phyloP scores from a whole-genome alignment of 2,329 filamentous ascomycete genomes.

The Xylariaceae sp. region DNA sequence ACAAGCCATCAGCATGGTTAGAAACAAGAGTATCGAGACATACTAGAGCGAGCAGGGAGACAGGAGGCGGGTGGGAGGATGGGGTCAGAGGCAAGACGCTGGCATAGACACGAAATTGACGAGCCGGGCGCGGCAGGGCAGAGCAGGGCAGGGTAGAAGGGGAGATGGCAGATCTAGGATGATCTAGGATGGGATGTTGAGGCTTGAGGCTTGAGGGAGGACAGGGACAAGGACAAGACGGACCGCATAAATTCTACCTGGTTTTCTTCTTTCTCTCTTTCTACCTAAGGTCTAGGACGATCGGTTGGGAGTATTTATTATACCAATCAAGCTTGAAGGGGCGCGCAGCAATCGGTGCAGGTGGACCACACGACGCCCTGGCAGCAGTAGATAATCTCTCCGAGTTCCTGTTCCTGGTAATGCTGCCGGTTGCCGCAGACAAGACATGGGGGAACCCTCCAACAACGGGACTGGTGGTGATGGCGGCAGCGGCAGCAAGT shows the following conservation, averaged over 20 bases:
- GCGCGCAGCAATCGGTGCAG: constrained; percentile 15
- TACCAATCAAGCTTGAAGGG: constrained; percentile 14
- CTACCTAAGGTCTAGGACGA: constrained; percentile 7
- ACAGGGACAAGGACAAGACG: constrained; percentile 5
- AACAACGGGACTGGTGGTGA: constrained; percentile 27
- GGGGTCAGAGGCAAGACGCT: constrained; percentile 2
- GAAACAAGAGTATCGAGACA: constrained; percentile 18
- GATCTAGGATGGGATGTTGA: not conserved
- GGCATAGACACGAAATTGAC: not conserved
- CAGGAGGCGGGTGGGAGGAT: constrained; percentile 2
- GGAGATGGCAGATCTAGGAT: constrained; percentile 9
- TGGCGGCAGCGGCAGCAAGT: constrained; percentile 14
- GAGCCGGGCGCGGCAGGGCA: constrained; percentile 1
- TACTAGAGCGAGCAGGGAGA: constrained; percentile 21
- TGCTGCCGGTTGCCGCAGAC: constrained; percentile 23
- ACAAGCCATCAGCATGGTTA: constrained; percentile 23
- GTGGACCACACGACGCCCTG: constrained; percentile 14
- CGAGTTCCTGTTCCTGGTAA: constrained; percentile 17
- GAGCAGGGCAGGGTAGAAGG: not conserved
- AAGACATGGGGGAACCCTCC: constrained; percentile 23
- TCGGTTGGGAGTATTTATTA: constrained; percentile 14
- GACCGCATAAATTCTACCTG: constrained; percentile 19
- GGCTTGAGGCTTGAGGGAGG: constrained; percentile 1
- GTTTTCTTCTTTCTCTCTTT: constrained; percentile 1
- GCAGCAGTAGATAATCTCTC: constrained; percentile 6